Conservation (phyloP, 2,329 filamentous ascomycete genomes). For the Exserohilum rostratum region DNA sequence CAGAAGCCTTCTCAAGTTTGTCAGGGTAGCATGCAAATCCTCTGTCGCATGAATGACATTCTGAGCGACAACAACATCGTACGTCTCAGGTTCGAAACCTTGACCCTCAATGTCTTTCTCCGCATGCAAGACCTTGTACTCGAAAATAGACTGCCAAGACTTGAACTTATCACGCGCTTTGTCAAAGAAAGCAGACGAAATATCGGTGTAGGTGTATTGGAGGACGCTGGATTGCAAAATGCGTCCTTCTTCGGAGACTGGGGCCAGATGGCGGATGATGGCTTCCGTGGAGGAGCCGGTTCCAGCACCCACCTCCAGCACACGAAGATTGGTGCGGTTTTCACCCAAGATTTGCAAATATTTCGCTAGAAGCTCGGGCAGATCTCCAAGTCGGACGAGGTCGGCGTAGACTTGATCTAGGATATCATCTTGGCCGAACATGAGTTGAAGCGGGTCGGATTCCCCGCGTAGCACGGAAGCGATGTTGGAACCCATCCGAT, state of each 20-base stretch:
- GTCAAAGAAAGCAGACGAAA: constrained; percentile 13
- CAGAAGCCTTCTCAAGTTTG: neutral
- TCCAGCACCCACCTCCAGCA: neutral
- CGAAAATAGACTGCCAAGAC: constrained; percentile 15
- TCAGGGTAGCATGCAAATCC: neutral
- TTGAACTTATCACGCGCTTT: constrained; percentile 4
- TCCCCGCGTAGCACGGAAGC: neutral
- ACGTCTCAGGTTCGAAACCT: neutral
- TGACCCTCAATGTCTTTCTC: constrained; percentile 26
- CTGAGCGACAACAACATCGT: neutral
- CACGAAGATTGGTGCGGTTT: neutral
- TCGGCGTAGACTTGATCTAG: constrained; percentile 1
- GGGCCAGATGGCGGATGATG: neutral
- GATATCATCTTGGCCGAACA: neutral
- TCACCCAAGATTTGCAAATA: neutral
- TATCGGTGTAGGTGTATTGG: constrained; percentile 17
- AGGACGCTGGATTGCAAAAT: neutral
- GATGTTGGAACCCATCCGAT: neutral
- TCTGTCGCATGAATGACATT: constrained; percentile 1
- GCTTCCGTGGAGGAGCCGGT: neutral
- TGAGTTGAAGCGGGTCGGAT: neutral
- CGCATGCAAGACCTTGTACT: constrained; percentile 25
- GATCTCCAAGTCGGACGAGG: neutral
- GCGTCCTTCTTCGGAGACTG: neutral
- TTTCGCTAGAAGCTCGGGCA: neutral